Evolutionary conservation across 1,284 basidiomycete species (phyloP).

Genomic region (Cerioporus squamosus): DNA sequence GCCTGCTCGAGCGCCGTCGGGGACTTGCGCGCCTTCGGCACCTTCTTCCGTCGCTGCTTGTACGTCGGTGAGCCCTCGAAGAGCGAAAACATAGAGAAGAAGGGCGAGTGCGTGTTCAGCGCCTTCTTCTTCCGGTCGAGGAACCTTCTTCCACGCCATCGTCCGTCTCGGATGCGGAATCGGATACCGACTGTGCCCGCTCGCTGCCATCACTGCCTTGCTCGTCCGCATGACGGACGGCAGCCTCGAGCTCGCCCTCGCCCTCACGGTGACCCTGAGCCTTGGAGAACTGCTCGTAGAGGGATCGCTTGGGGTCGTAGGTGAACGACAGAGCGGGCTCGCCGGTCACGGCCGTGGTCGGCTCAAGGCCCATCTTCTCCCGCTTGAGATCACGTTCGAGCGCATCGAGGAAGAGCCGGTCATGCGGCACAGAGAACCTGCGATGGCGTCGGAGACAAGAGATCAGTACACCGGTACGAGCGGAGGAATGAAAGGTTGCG

Average conservation of each 20-base stretch:
- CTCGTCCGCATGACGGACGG: slow-evolving; percentile 50
- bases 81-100: slow-evolving; percentile 73
- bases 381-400: slow-evolving; percentile 92
- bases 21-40: slow-evolving; percentile 37
- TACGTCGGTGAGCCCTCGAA: slow-evolving; percentile 84
- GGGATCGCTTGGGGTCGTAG: slow-evolving; percentile 82
- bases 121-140: slow-evolving; percentile 22
- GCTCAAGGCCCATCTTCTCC: slow-evolving; percentile 85
- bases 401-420: slow-evolving; percentile 93
- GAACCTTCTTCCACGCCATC: not conserved
- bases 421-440: slow-evolving; percentile 87
- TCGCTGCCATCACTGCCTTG: slow-evolving; percentile 29
- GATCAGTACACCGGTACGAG: slow-evolving; percentile 26
- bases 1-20: not conserved
- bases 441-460: slow-evolving; percentile 31
- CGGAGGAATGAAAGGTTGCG: slow-evolving; percentile 6
- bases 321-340: slow-evolving; percentile 85
- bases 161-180: slow-evolving; percentile 31
- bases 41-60: slow-evolving; percentile 86
- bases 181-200: slow-evolving; percentile 24
- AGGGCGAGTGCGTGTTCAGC: slow-evolving; percentile 47
- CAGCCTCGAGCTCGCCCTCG: slow-evolving; percentile 61
- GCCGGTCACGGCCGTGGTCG: slow-evolving; percentile 76
- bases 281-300: slow-evolving; percentile 86
- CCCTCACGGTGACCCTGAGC: slow-evolving; percentile 54